phyloP scores from a whole-genome alignment of 805 yeast species.

The Naumovozyma castellii region DNA sequence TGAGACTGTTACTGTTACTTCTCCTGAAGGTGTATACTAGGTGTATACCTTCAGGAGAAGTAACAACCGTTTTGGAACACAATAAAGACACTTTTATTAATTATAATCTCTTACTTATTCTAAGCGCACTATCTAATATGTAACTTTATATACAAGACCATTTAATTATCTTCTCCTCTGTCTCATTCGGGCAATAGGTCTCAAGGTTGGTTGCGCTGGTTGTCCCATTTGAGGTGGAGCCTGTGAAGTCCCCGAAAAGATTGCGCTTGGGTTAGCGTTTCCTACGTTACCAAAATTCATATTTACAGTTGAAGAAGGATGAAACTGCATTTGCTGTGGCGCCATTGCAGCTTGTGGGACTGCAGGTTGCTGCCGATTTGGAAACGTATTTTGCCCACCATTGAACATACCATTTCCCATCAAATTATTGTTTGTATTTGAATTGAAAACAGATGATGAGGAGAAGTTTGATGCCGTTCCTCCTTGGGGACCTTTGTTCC shows the following conservation, averaged over 20 bases:
- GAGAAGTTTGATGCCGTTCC: background rate
- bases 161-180: background rate
- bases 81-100: too few relatives aligned
- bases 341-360: slow-evolving; percentile 2
- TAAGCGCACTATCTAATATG: too few relatives aligned
- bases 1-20: too few relatives aligned
- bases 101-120: too few relatives aligned
- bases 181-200: background rate
- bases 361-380: background rate
- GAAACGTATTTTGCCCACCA: background rate
- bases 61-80: too few relatives aligned
- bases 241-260: slow-evolving; percentile 11
- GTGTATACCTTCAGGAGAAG: too few relatives aligned
- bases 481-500: background rate
- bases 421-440: background rate
- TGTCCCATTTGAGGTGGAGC: slow-evolving; percentile 1
- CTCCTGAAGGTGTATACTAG: too few relatives aligned
- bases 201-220: background rate
- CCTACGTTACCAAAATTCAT: slow-evolving; percentile 19
- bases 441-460: slow-evolving; percentile 4
- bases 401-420: background rate
- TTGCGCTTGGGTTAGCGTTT: slow-evolving; percentile 14
- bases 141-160: too few relatives aligned
- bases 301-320: slow-evolving; percentile 21
- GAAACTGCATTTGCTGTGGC: slow-evolving; percentile 6